These are phyloP conservation scores for Talaromyces stipitatus DNA, from an alignment of 495 filamentous ascomycete genomes.

Conservation along the genomic window DNA sequence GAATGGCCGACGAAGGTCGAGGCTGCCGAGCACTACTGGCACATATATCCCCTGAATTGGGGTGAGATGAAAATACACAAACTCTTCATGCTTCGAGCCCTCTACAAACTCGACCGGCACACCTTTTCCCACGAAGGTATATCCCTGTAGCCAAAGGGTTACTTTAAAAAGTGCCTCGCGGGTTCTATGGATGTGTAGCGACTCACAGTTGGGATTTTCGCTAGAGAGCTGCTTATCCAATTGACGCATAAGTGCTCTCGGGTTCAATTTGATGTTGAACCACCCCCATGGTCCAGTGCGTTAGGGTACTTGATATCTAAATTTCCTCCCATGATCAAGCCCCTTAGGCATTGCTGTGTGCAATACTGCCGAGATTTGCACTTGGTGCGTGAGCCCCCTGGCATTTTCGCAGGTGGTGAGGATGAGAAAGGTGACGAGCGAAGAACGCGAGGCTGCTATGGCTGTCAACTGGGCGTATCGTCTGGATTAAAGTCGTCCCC, in stretches of 20 bases:
- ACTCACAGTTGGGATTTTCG: slow-evolving; percentile 20
- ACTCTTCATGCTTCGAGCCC: slow-evolving; percentile 19
- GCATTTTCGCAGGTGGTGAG: slow-evolving; percentile 6
- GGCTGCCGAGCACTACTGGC: slow-evolving; percentile 26
- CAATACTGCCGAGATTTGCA: slow-evolving; percentile 29
- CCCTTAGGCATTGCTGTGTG: slow-evolving; percentile 34
- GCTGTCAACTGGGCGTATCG: slow-evolving; percentile 6
- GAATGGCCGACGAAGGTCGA: slow-evolving; percentile 25
- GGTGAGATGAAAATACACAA: slow-evolving; percentile 24
- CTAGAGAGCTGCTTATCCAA: slow-evolving; percentile 14
- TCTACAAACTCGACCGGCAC: slow-evolving; percentile 15
- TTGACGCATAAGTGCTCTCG: slow-evolving; percentile 3
- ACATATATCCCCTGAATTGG: slow-evolving; percentile 26
- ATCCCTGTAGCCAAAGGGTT: slow-evolving; percentile 27
- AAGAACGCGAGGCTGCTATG: not conserved
- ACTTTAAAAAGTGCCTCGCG: slow-evolving; percentile 33
- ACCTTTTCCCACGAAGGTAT: no score
- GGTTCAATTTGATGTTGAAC: slow-evolving; percentile 8
- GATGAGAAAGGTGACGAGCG: no score
- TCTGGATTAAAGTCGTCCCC: no score
- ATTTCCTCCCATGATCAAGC: slow-evolving; percentile 21
- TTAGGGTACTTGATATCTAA: slow-evolving; percentile 34
- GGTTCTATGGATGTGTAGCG: slow-evolving; percentile 26
- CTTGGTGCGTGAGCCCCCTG: no score
- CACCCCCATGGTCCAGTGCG: slow-evolving; percentile 17